Base-by-base conservation (phyloP, 306 rosid species). In the Casuarina equisetifolia region DNA sequence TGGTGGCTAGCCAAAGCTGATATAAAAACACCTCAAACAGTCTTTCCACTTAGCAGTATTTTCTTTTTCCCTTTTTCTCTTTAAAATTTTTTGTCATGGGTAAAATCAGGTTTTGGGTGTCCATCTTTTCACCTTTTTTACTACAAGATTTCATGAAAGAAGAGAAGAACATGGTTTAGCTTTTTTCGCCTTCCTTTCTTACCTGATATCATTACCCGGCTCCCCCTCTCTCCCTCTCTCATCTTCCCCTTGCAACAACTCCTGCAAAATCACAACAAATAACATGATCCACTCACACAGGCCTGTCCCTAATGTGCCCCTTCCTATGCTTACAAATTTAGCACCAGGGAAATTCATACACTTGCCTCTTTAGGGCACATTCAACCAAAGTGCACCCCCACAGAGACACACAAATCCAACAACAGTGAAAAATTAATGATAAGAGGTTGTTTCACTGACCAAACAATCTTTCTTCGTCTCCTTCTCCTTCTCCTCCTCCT, bases 161-260 rank as follows among this genome's bases (percentile, higher is more conserved):
- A 57, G 69, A 55, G 70, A 77, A 53, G 74, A 70, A 19, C 64
- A 45, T 73, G 57, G 49, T 6, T 74, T 67, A 39, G 55, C 68
- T 73, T n/a, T 50, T 54, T 25, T 32, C 44, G 12, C 76, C 78
- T 81, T 78, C 44, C 19, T 70, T 82, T 63, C 69, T 77, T 83
- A 92, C 97, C 97, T 85, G 86, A 49, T 51, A 83, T 88, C 83
- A 75, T 79, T 73, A 66, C 80, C 70, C 90, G 82, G 82, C 78
- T 77, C 81, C 72, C 20, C 84, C 45, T 44, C 84, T 63, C 58
- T 68, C 61, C 54, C 64, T 64, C 76, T 58, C 63, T 70, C 82
- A 7, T 75, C 88, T 76, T 80, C 71, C 39, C 48, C 81, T 81
- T 20, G 72, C 68, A 67, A 35, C 44, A 49, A 8, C 72, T 73